These are phyloP conservation scores for Lachancea dasiensis DNA, from an alignment of 805 yeast species.

Conservation along the genomic window DNA sequence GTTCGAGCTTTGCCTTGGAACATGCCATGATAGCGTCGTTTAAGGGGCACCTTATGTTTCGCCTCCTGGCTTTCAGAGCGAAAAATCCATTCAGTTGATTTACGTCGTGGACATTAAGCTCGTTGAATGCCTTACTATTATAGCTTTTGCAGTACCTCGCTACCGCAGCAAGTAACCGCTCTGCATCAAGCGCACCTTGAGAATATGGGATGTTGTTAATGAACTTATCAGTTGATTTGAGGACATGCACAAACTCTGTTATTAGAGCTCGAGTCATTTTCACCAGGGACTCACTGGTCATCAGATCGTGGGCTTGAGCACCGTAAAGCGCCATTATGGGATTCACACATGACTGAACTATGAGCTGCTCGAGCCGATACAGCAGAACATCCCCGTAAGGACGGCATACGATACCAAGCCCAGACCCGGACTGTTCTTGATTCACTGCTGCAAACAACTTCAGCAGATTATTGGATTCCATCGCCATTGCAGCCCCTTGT, in stretches of 20 bases:
- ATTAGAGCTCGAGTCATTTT: conserved; percentile 15
- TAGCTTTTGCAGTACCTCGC: conserved; percentile 32
- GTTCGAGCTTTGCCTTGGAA: conserved; percentile 35
- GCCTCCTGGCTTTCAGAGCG: conserved; percentile 41
- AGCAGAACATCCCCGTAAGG: conserved; percentile 22
- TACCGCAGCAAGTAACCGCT: conserved; percentile 34
- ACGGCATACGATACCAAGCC: conserved; percentile 9
- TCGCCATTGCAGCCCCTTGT: conserved; percentile 4
- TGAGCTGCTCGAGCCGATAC: conserved; percentile 20
- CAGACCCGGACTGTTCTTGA: conserved; percentile 4
- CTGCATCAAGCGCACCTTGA: conserved; percentile 23
- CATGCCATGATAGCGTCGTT: conserved; percentile 43
- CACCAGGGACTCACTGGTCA: conserved; percentile 9
- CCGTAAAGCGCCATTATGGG: conserved; percentile 23
- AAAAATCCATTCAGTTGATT: conserved; percentile 66
- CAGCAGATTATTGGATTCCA: conserved; percentile 11
- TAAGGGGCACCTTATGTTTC: conserved; percentile 38
- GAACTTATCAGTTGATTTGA: conserved; percentile 15
- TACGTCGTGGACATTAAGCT: conserved; percentile 40
- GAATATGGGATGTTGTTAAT: conserved; percentile 22
- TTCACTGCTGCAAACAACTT: conserved; percentile 11
- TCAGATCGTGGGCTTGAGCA: conserved; percentile 20
- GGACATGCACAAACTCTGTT: conserved; percentile 21
- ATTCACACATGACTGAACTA: conserved; percentile 23
- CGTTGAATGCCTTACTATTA: conserved; percentile 33